These are phyloP conservation scores for Diospyros kaki DNA, from an alignment of 148 eudicot species.

Conservation along the genomic window DNA sequence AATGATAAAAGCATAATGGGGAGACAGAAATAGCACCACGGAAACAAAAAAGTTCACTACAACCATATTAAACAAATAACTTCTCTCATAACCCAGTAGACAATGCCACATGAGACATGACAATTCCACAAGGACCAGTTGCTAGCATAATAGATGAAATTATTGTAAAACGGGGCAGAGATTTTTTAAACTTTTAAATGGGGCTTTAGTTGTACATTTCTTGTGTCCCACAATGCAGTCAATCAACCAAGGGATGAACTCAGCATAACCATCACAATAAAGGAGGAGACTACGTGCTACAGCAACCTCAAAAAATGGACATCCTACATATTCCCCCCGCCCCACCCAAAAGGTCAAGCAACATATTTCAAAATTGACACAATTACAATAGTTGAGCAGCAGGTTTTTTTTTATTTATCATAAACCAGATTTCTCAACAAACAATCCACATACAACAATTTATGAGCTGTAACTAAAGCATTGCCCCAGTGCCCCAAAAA, in stretches of 20 bases:
- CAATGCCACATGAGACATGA: background rate
- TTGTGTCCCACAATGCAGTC: too few species aligned
- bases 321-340: background rate
- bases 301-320: too few species aligned
- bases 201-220: background rate
- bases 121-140: background rate
- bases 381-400: too few species aligned
- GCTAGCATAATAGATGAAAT: background rate
- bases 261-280: too few species aligned
- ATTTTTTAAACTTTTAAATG: background rate
- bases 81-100: background rate
- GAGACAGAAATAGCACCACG: background rate
- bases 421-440: too few species aligned
- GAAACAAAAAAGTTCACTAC: background rate
- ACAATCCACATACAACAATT: too few species aligned
- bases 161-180: background rate
- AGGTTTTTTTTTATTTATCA: too few species aligned
- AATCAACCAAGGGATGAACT: too few species aligned
- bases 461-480: too few species aligned
- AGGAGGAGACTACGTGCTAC: too few species aligned
- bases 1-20: too few species aligned
- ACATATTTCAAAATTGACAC: background rate
- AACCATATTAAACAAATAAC: background rate
- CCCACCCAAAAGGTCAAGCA: background rate
- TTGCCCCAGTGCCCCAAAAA: too few species aligned